phyloP scores from a whole-genome alignment of 345 rosid genomes.

The Reutealis trisperma region DNA sequence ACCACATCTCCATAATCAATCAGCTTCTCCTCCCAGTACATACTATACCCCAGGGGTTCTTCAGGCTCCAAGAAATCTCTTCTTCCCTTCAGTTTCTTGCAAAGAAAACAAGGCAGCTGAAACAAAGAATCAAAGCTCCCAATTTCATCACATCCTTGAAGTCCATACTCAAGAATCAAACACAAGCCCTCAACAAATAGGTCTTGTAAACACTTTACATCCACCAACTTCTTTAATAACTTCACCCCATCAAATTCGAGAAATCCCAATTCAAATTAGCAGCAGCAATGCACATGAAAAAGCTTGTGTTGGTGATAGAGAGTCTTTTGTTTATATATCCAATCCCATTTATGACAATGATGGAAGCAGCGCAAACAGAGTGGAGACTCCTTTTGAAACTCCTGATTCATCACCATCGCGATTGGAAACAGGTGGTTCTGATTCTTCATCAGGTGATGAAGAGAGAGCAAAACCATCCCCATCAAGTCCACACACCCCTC shows the following conservation, averaged over 20 bases:
- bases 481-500: slow-evolving; percentile 46
- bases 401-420: slow-evolving; percentile 82
- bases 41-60: slow-evolving; percentile 67
- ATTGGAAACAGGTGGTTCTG: slow-evolving; percentile 42
- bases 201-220: slow-evolving; percentile 37
- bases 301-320: slow-evolving; percentile 22
- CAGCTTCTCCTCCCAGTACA: slow-evolving; percentile 40
- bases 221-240: slow-evolving; percentile 22
- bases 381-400: slow-evolving; percentile 70
- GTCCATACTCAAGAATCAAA: slow-evolving; percentile 27
- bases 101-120: slow-evolving; percentile 17
- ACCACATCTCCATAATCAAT: slow-evolving; percentile 24
- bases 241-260: slow-evolving; percentile 34
- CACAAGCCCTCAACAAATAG: slow-evolving; percentile 35
- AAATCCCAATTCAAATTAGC: slow-evolving; percentile 26
- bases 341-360: slow-evolving; percentile 80
- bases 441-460: slow-evolving; percentile 42
- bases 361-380: slow-evolving; percentile 26
- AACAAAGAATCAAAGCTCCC: slow-evolving; percentile 10
- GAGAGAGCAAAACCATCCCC: slow-evolving; percentile 17
- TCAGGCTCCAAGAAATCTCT: slow-evolving; percentile 58
- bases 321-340: slow-evolving; percentile 67
- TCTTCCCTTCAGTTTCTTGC: slow-evolving; percentile 41
- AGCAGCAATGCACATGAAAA: slow-evolving; percentile 9
- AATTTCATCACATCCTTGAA: slow-evolving; percentile 29